Base-by-base conservation (phyloP, 2,329 filamentous ascomycete genomes). In the Penicillium sp. region DNA sequence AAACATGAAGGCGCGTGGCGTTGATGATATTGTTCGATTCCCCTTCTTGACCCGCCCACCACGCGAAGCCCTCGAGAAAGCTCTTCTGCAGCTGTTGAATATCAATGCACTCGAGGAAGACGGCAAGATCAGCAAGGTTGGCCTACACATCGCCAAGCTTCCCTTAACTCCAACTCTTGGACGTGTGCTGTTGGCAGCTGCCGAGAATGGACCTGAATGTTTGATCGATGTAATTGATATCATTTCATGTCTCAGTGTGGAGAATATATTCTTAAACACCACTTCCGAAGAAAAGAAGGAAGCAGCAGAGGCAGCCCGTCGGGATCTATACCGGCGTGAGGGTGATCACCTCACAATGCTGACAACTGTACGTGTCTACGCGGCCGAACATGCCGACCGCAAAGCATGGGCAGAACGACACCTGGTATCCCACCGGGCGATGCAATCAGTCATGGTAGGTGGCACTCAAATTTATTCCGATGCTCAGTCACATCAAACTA, bases 1-100 rank as follows among this genome's bases (percentile, higher is more conserved):
- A 9, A 96, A 90, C 0, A 95, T 99, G 88, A 97, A 96, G 71
- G 91, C 93, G 0, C 84, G 91, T 50, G 91, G 92, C 0, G 86
- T 97, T 11, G 81, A 89, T 26, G 88, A 97, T 67, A 83, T 96
- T 2, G 78, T 91, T 18, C 78, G 81, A 0, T 99, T 99, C 58
- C 91, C 93, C 0, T 84, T 97, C 44, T 86, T 97, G 69, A 91
- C 96, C 51, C 81, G 83, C 0, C 94, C 94, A 0, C 85, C 89
- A 8, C 75, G 85, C 2, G 88, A 95, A 59, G 82, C 89, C 0
- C 83, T 97, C 46, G 86, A 93, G 63, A 91, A 91, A 62, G 91
- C 92, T 0, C 78, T 97, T 1, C 73, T 94, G 6, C 89, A 94
- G 50, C 81, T 99, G 0, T 84, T 91, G 49, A 83, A 88, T 34